Conservation (phyloP, 2,329 filamentous ascomycete species). For the Diaporthe sp. region DNA sequence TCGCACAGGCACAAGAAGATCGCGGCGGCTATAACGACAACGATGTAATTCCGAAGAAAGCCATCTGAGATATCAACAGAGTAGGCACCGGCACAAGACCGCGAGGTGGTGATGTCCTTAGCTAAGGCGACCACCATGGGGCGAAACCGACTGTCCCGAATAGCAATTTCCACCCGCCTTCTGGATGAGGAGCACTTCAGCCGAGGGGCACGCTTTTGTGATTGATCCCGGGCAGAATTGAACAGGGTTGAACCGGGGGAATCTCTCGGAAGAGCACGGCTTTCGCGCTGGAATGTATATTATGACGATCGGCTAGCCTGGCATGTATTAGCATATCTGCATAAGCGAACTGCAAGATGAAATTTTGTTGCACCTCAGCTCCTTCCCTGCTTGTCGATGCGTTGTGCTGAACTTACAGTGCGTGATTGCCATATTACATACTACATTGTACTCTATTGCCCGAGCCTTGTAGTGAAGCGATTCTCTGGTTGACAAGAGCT, state of each 20-base stretch:
- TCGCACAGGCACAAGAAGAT: constrained; percentile 48
- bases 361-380: not conserved
- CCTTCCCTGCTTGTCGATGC: not conserved
- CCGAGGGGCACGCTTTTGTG: constrained; percentile 60
- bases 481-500: too few species aligned
- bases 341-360: not conserved
- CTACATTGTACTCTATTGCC: not conserved
- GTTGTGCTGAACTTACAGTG: too few species aligned
- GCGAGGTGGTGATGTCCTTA: constrained; percentile 48
- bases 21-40: constrained; percentile 56
- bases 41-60: constrained; percentile 51
- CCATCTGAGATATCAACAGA: constrained; percentile 44
- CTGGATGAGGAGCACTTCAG: constrained; percentile 56
- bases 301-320: constrained; percentile 19
- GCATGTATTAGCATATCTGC: constrained; percentile 17
- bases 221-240: constrained; percentile 44
- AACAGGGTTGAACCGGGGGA: not conserved
- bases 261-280: not conserved
- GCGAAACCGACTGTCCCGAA: constrained; percentile 53
- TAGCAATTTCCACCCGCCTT: constrained; percentile 59
- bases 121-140: constrained; percentile 57
- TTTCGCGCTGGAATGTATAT: constrained; percentile 10
- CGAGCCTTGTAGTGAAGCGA: too few species aligned
- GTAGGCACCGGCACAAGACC: constrained; percentile 35
- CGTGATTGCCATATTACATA: not conserved